Conservation (phyloP, 805 yeast genomes). For the Candida nitratophila region DNA sequence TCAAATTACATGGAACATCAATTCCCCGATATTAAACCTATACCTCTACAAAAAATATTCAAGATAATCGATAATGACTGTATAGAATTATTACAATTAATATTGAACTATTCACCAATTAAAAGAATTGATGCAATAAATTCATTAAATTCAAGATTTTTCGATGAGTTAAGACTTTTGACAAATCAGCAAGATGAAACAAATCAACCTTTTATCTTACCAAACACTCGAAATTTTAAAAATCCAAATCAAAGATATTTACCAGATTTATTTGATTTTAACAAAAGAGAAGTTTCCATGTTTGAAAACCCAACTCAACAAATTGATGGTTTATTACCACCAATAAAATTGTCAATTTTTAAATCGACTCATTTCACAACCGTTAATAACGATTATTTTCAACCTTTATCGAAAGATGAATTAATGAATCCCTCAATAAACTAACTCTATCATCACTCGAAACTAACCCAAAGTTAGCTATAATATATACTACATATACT, state of each 20-base stretch:
- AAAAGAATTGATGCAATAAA: slow-evolving; percentile 55
- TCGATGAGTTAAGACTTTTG: slow-evolving; percentile 41
- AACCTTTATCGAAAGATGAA: slow-evolving; percentile 32
- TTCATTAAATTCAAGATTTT: slow-evolving; percentile 45
- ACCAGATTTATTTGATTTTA: slow-evolving; percentile 37
- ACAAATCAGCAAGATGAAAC: slow-evolving; percentile 7
- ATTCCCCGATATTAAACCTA: slow-evolving; percentile 80
- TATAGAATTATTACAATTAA: slow-evolving; percentile 46
- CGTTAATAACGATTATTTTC: slow-evolving; percentile 15
- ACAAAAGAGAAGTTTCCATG: slow-evolving; percentile 42
- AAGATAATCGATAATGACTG: slow-evolving; percentile 47
- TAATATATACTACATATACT: too few relatives aligned
- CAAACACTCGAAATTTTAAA: slow-evolving; percentile 30
- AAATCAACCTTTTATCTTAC: slow-evolving; percentile 11
- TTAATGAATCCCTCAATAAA: slow-evolving; percentile 22
- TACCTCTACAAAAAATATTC: slow-evolving; percentile 63
- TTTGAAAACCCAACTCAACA: slow-evolving; percentile 5
- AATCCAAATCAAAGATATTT: slow-evolving; percentile 1
- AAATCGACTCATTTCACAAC: background rate
- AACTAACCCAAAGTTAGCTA: too few relatives aligned
- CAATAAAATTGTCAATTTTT: background rate
- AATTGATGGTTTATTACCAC: slow-evolving; percentile 32
- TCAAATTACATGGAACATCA: slow-evolving; percentile 96
- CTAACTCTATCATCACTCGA: background rate
- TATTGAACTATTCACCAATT: slow-evolving; percentile 63